Evolutionary conservation across 345 rosid species (phyloP).

Genomic region (Aurinia saxatilis): DNA sequence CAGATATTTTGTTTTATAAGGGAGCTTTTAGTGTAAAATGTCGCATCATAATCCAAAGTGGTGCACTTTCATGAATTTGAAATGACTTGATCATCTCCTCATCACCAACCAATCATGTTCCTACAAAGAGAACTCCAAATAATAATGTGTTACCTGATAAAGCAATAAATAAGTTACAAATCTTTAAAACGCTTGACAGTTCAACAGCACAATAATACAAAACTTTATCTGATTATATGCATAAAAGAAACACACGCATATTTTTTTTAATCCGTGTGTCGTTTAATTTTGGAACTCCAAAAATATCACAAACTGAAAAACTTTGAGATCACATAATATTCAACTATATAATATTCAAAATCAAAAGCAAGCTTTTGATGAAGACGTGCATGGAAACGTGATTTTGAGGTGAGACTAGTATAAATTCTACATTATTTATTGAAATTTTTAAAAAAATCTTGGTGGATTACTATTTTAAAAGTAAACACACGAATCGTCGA

Average conservation of each 20-base stretch:
- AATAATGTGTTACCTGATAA: background rate
- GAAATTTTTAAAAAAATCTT: background rate
- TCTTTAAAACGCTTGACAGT: background rate
- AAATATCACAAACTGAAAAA: no score
- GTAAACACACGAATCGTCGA: no score
- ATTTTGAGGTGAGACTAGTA: conserved; percentile 4
- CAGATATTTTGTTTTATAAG: background rate
- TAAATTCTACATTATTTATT: background rate
- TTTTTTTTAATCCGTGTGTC: no score
- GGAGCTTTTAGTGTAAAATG: conserved; percentile 2
- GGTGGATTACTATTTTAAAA: background rate
- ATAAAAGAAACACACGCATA: background rate
- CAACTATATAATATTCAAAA: background rate
- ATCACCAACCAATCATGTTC: conserved; percentile 23
- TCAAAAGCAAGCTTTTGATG: background rate
- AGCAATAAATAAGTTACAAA: background rate
- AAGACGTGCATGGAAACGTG: conserved; percentile 20
- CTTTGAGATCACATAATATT: no score
- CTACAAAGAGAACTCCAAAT: conserved; percentile 1
- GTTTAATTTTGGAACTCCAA: no score
- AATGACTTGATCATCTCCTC: conserved; percentile 4
- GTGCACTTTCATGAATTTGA: conserved; percentile 13
- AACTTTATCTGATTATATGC: background rate
- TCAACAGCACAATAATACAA: conserved; percentile 3
- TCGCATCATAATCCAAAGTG: conserved; percentile 21